Evolutionary conservation across 2,329 filamentous ascomycete genomes (phyloP).

Genomic region (Fusarium sp.): DNA sequence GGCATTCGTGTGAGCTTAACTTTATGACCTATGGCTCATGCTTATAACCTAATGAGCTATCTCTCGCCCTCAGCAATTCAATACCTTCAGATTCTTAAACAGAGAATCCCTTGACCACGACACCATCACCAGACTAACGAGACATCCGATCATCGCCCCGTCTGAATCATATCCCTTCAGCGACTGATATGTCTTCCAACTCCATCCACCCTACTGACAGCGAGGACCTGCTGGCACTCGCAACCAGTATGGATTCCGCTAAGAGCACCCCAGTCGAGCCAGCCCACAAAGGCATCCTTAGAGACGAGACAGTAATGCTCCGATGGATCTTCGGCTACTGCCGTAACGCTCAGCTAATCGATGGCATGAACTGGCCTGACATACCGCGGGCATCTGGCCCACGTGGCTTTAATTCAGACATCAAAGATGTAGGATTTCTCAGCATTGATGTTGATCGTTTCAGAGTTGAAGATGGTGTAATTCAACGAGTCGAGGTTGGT

Average conservation of each 20-base stretch:
- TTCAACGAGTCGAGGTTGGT: conserved; percentile 24
- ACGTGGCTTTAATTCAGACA: not conserved
- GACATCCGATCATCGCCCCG: not conserved
- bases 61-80: not conserved
- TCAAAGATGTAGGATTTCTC: conserved; percentile 25
- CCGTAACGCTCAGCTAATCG: not conserved
- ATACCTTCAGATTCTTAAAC: not conserved
- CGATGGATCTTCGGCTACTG: conserved; percentile 28
- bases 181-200: not conserved
- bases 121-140: not conserved
- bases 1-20: not conserved
- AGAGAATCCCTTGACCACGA: not conserved
- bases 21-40: not conserved
- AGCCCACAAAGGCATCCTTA: conserved; percentile 26
- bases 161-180: not conserved
- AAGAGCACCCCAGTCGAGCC: conserved; percentile 1
- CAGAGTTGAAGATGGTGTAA: conserved; percentile 2
- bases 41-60: not conserved
- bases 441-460: conserved; percentile 30
- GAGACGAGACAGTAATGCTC: conserved; percentile 28
- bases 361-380: not conserved
- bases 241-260: not conserved
- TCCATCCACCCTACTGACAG: not conserved
- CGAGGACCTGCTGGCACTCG: not conserved
- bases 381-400: not conserved